Conservation (phyloP, 225 moss, liverwort and hornwort genomes). For the Pseudoscleropodium purum region DNA sequence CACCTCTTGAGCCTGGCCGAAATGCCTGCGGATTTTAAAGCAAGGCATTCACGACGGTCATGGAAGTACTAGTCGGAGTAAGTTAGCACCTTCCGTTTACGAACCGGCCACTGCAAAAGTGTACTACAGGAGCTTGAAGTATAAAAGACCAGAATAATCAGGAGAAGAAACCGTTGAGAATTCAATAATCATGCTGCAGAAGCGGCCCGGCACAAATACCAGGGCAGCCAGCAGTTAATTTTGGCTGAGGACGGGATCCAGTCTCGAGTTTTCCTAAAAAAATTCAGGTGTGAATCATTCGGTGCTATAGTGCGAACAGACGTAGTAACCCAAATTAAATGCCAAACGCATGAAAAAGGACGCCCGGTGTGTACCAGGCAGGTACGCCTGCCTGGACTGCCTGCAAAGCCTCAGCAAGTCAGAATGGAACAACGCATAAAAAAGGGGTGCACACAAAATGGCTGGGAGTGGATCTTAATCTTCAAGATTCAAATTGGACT, state of each 20-base stretch:
- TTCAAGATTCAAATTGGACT: neutral
- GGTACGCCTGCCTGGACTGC: neutral
- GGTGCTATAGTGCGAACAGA: neutral
- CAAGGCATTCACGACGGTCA: neutral
- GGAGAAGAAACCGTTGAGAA: neutral
- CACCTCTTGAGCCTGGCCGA: neutral
- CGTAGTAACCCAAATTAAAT: neutral
- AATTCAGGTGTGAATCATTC: neutral
- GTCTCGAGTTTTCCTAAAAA: neutral
- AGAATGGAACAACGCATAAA: neutral
- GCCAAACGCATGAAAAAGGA: neutral
- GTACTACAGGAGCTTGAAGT: neutral
- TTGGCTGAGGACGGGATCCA: neutral
- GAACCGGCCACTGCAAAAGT: neutral
- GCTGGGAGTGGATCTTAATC: neutral
- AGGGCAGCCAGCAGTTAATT: neutral
- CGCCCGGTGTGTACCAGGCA: neutral
- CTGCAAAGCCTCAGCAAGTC: neutral
- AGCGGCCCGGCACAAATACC: neutral
- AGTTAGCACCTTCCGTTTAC: neutral
- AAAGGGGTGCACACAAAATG: neutral
- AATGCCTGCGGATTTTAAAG: neutral
- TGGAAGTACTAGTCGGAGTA: neutral
- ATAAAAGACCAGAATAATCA: neutral
- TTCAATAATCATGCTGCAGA: neutral